Conservation (phyloP, 371 early-diverging fungal genomes). For the Cokeromyces recurvatus region DNA sequence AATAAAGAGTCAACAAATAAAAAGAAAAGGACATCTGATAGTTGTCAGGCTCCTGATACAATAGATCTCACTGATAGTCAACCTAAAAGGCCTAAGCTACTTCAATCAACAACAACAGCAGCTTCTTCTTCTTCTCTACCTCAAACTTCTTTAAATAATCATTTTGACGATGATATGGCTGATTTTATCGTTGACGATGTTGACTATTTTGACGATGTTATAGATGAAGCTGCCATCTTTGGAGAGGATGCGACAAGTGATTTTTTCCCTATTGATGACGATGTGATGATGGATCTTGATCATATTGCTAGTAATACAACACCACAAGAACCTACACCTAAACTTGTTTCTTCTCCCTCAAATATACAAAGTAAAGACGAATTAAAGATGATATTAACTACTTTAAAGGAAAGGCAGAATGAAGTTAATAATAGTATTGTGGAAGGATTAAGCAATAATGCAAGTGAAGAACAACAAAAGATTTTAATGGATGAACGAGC, state of each 20-base stretch:
- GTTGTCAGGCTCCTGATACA: no score
- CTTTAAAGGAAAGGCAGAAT: not conserved
- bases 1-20: no score
- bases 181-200: not conserved
- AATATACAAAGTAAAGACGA: no score
- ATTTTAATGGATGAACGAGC: not conserved
- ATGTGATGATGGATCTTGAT: not conserved
- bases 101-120: not conserved
- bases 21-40: no score
- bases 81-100: not conserved
- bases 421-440: conserved; percentile 5
- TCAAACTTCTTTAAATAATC: no score
- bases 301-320: not conserved
- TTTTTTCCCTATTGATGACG: conserved; percentile 3
- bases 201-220: not conserved
- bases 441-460: not conserved
- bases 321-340: not conserved
- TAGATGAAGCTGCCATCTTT: no score
- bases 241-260: no score
- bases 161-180: no score
- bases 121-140: not conserved
- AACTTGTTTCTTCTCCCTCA: no score
- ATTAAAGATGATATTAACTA: not conserved
- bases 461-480: not conserved
- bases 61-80: conserved; percentile 12